These are phyloP conservation scores for Pyricularia pennisetigena DNA, from an alignment of 2,329 filamentous ascomycete species.

Conservation along the genomic window DNA sequence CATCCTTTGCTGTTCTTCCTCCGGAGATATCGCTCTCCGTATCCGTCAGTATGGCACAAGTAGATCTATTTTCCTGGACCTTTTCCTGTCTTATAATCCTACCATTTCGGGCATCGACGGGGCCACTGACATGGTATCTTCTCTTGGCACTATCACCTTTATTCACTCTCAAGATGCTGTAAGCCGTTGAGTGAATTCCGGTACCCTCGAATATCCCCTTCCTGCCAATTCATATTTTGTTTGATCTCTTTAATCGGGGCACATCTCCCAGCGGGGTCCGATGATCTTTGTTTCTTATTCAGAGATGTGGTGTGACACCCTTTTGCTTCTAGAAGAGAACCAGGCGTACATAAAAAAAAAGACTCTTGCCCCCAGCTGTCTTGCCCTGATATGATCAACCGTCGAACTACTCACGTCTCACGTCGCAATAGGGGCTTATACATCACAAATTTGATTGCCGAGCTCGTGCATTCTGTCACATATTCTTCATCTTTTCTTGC, in stretches of 20 bases:
- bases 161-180: not conserved
- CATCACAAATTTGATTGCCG: too few species aligned
- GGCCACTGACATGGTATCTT: not conserved
- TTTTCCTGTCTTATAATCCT: not conserved
- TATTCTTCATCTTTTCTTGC: too few species aligned
- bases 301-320: not conserved
- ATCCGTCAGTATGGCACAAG: too few species aligned
- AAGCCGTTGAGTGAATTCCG: not conserved
- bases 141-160: too few species aligned
- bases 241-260: not conserved
- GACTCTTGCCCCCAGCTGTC: not conserved
- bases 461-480: too few species aligned
- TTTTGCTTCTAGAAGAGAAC: not conserved
- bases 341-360: not conserved
- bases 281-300: not conserved
- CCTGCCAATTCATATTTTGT: not conserved
- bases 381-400: too few species aligned
- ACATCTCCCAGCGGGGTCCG: not conserved
- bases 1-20: not conserved
- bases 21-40: not conserved
- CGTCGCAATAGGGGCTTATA: too few species aligned
- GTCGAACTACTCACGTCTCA: too few species aligned
- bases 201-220: too few species aligned
- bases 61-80: not conserved
- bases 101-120: not conserved